A percentile compares a stretch with the other conserved stretches of the same genome.
Evolutionary conservation across 305 asterid genomes (phyloP).

Genomic region (Fraxinus ornus): DNA sequence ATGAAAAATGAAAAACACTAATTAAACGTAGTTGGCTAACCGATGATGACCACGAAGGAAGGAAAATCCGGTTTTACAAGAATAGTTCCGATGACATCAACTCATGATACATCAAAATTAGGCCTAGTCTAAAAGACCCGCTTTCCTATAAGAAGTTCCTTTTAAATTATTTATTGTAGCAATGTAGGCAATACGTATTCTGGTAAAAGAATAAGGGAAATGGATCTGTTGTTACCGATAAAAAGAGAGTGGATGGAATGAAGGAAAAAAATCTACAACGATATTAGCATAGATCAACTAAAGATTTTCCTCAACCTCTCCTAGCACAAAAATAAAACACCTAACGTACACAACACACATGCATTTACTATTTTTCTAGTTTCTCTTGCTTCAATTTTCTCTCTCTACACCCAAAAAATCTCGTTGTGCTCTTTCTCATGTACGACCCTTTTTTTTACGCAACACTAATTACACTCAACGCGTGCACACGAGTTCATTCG

Average conservation of each 20-base stretch:
- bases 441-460: not conserved
- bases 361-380: not conserved
- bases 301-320: not conserved
- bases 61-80: not conserved
- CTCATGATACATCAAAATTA: not conserved
- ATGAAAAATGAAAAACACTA: not conserved
- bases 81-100: not conserved
- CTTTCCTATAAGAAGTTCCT: not conserved
- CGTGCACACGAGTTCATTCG: not conserved
- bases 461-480: not conserved
- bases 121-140: not conserved
- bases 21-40: not conserved
- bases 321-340: not conserved
- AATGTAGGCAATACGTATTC: not conserved
- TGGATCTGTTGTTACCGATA: not conserved
- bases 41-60: not conserved
- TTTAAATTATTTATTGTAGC: not conserved
- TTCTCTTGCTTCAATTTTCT: not conserved
- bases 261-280: not conserved
- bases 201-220: not conserved
- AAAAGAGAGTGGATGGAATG: not conserved
- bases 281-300: not conserved
- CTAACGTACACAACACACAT: not conserved
- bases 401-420: not conserved
- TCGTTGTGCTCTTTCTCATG: not conserved